phyloP scores from a whole-genome alignment of 129 eudicot genomes.

The Dittrichia graveolens region DNA sequence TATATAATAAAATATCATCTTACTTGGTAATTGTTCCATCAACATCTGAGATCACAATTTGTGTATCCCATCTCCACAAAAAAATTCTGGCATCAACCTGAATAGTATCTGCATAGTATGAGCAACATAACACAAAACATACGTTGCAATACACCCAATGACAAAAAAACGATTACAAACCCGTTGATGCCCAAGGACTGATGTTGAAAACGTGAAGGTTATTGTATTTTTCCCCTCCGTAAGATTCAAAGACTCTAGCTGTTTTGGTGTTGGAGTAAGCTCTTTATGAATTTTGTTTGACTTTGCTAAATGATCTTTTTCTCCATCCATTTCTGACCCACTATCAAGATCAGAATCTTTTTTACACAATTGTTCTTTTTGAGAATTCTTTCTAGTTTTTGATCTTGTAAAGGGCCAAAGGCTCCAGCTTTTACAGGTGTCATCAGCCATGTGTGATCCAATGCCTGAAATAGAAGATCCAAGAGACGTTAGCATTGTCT shows the following conservation, averaged over 20 bases:
- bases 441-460: conserved; percentile 36
- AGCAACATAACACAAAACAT: conserved; percentile 25
- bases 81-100: conserved; percentile 94
- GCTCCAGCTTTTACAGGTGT: conserved; percentile 54
- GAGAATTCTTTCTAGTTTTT: conserved; percentile 41
- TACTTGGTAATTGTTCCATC: conserved; percentile 98
- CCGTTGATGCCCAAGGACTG: conserved; percentile 93
- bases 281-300: conserved; percentile 45
- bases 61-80: conserved; percentile 93
- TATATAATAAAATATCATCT: conserved; percentile 14
- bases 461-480: conserved; percentile 44
- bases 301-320: conserved; percentile 35
- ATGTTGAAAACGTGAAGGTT: conserved; percentile 79
- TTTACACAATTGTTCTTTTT: conserved; percentile 8
- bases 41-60: conserved; percentile 92
- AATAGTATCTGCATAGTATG: conserved; percentile 26
- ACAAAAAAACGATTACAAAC: conserved; percentile 40
- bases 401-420: conserved; percentile 70
- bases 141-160: neutral
- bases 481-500: conserved; percentile 29
- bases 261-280: conserved; percentile 73
- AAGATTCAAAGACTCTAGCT: conserved; percentile 74
- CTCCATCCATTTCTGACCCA: conserved; percentile 37
- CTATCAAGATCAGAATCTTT: conserved; percentile 31
- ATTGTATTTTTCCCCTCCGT: conserved; percentile 78